Evolutionary conservation across 2,329 filamentous ascomycete genomes (phyloP), one percentile per base, ranked within the genome.

Genomic region (Fonsecaea nubica): DNA sequence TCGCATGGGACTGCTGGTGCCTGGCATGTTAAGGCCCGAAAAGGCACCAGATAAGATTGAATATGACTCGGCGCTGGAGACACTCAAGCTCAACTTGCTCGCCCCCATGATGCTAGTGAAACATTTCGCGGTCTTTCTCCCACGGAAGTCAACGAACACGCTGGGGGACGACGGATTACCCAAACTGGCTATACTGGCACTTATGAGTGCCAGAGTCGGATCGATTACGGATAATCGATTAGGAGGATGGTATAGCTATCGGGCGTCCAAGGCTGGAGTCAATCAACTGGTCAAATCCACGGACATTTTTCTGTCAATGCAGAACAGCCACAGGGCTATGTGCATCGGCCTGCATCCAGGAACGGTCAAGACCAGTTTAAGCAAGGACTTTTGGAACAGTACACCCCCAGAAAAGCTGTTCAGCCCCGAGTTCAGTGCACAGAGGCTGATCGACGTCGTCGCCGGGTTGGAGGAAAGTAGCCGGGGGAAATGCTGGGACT

Each of bases 221-320:
- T 90, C 86, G 36, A 90, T 90, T 25, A 80, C 84, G 0, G 91
- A 94, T 72, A 94, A 96, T 74, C 75, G 79, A 1, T 81, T 89
- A 0, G 92, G 92, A 2, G 92, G 92, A 0, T 95, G 92, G 92
- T 96, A 92, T 77, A 88, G 85, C 63, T 95, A 95, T 77, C 88
- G 92, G 13, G 86, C 89, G 7, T 89, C 86, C 61, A 96, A 95
- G 77, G 87, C 91, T 0, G 91, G 84, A 1, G 87, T 94, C 3
- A 92, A 89, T 70, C 89, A 89, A 74, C 65, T 92, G 12, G 86
- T 87, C 7, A 91, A 89, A 78, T 90, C 86, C 6, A 88, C 92
- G 68, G 92, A 95, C 75, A 83, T 90, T 33, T 85, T 88, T 74
- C 78, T 95, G 36, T 77, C 78, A 40, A 80, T 83, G 3, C 82